phyloP scores from a whole-genome alignment of 179 eudicot genomes.

The Spergularia azorica region DNA sequence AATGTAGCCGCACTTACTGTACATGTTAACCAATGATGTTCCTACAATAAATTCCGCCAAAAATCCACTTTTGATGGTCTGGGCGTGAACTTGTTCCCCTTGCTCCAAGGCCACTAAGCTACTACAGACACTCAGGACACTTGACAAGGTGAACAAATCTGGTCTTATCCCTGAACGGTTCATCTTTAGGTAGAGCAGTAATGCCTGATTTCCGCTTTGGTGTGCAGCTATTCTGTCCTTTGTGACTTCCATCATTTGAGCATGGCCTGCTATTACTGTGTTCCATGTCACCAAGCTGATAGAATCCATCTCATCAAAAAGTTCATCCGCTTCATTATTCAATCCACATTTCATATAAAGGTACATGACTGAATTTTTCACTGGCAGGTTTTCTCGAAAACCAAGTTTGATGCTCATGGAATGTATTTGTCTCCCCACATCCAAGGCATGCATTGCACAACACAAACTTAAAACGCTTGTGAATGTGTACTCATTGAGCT shows the following conservation, averaged over 20 bases:
- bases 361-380: conserved; percentile 70
- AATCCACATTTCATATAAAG: conserved; percentile 65
- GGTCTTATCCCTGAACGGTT: conserved; percentile 53
- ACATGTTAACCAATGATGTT: conserved; percentile 71
- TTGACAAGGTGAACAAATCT: conserved; percentile 68
- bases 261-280: conserved; percentile 81
- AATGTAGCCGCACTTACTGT: conserved; percentile 70
- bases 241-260: conserved; percentile 58
- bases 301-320: conserved; percentile 55
- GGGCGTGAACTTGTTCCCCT: conserved; percentile 80
- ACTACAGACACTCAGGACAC: conserved; percentile 62
- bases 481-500: conserved; percentile 67
- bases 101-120: conserved; percentile 61
- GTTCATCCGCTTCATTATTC: conserved; percentile 48
- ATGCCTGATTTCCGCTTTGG: conserved; percentile 57
- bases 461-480: conserved; percentile 67
- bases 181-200: conserved; percentile 47
- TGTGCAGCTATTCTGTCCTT: conserved; percentile 46
- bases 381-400: conserved; percentile 39
- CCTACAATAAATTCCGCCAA: conserved; percentile 64
- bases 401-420: conserved; percentile 65
- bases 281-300: conserved; percentile 71
- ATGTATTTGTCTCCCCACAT: conserved; percentile 59
- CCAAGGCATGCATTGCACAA: conserved; percentile 53
- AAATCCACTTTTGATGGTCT: conserved; percentile 62